phyloP scores from a whole-genome alignment of 2,329 filamentous ascomycete species.

The Claviceps capensis region DNA sequence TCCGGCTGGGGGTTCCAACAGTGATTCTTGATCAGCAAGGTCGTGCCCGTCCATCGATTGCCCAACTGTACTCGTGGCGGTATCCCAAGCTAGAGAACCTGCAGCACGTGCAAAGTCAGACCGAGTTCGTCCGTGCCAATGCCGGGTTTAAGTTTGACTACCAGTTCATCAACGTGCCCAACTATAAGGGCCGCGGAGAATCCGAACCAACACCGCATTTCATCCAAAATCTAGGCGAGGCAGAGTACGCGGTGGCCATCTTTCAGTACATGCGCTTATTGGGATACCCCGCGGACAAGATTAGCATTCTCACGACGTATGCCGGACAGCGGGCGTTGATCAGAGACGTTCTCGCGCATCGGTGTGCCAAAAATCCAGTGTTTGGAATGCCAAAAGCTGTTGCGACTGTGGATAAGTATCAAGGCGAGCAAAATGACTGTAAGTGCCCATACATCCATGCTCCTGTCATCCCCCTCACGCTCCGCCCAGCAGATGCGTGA shows the following conservation, averaged over 20 bases:
- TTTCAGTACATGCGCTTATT: conserved; percentile 96
- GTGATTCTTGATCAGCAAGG: conserved; percentile 89
- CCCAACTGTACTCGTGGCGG: conserved; percentile 84
- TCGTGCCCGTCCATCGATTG: conserved; percentile 74
- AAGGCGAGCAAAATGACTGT: conserved; percentile 99
- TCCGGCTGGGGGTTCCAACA: conserved; percentile 82
- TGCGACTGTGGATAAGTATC: conserved; percentile 95
- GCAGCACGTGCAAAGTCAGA: conserved; percentile 51
- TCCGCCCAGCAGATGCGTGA: background rate
- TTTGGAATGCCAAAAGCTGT: conserved; percentile 86
- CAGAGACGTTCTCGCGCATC: conserved; percentile 68
- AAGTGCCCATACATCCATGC: conserved; percentile 27
- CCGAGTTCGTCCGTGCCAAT: conserved; percentile 71
- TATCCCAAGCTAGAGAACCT: conserved; percentile 72
- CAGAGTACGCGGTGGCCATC: conserved; percentile 89
- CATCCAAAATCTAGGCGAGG: conserved; percentile 91
- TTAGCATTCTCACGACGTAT: conserved; percentile 86
- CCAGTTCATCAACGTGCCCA: conserved; percentile 89
- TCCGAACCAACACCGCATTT: conserved; percentile 86
- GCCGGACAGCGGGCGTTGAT: conserved; percentile 84
- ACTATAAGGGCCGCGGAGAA: conserved; percentile 86
- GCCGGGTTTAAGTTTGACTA: conserved; percentile 88
- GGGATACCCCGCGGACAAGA: conserved; percentile 72
- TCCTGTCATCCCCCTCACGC: too few species aligned
- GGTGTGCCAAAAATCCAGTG: conserved; percentile 69